Base-by-base conservation (phyloP, 805 yeast species). In the Saturnispora saitoi region DNA sequence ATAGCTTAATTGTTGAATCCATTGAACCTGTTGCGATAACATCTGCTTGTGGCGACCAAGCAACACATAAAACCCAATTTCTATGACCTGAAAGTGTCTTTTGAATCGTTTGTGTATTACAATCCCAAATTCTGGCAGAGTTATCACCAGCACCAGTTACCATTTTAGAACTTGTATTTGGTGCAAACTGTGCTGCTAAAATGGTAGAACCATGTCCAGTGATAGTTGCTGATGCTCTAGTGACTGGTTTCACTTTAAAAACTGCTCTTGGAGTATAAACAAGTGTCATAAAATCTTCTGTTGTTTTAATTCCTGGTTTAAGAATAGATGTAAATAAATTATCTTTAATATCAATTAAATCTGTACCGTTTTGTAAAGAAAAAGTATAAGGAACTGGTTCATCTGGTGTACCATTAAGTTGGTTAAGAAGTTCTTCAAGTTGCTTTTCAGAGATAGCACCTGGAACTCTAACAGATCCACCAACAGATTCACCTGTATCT, bases 71-170 rank as follows among this genome's bases (percentile, higher is more conserved):
- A 6, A 93, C 98, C 96, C 97, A 93, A 68, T 90, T 88, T 10
- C 78, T 70, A 60, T 93, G 99, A 1, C 98, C 98, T 4, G 72
- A 60, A 46, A 93, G 69, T 0, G 95, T 86, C 52, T 79, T 76
- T 60, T 82, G 70, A 8, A 96, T 96, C 0, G 99, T 93, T 56
- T 87, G 93, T 0, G 98, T 90, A 58, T 88, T 83, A 65, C 96
- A 86, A 67, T 90, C 97, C 99, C 99, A 93, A 43, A 91, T 77
- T 62, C 98, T 74, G 2, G 98, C 97, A 8, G 98, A 90, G 32
- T 83, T 78, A 66, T 93, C 99, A 41, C 99, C 99, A 5, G 96
- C 87, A 32, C 99, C 99, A 0, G 97, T 85, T 37, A 86, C 93
- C 83, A 90, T 80, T 56, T 86, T 72, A 2, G 90, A 75, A 15